Base-by-base conservation (phyloP, 2,329 filamentous ascomycete genomes). In the Alternaria viburni region DNA sequence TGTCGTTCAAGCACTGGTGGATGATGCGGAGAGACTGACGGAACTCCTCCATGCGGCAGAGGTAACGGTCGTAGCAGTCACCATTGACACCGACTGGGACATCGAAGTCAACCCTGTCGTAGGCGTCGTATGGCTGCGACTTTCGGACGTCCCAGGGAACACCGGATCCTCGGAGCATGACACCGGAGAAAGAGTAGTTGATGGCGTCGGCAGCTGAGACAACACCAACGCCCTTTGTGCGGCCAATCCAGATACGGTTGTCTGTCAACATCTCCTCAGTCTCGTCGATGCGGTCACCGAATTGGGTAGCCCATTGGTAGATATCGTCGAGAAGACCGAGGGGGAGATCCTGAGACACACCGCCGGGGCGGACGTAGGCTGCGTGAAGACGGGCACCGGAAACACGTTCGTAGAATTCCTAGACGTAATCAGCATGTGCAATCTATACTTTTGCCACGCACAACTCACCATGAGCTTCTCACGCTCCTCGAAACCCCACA, bases 381-480 rank as follows among this genome's bases (percentile, higher is more conserved):
- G 96, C 92, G 84, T 99, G 96, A 56, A 99, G 89, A 86, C 96
- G 96, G 73, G 96, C 96, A 80, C 96, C 96, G 44, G 96, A 99
- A 63, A 99, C 96, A 85, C 96, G 93, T 83, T 99, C 96, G 81
- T 99, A 99, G 85, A 99, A 99, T 90, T 99, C 96, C 95, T 98
- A 17, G 15, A 45, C 17, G 9, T 11, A 28, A 52, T 75, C 62
- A 73, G 64, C 49, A 61, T 26, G 9, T 17, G 21, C 1, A 26
- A 43, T 43, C n/a, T 45, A 50, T 19, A 2, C n/a, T 25, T 62
- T 36, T 41, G 12, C 19, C 9, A 44, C 17, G 17, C 46, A 26
- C 21, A 44, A 77, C 71, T 44, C 86, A 97, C 95, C 96, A 99
- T 99, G 63, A 99, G 87, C 88, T 99, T 99, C 86, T 99, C 96